A percentile compares a stretch with the other conserved stretches of the same genome.
These are phyloP conservation scores for Geotrichum fermentans DNA, from an alignment of 1,139 yeast genomes.

Conservation along the genomic window DNA sequence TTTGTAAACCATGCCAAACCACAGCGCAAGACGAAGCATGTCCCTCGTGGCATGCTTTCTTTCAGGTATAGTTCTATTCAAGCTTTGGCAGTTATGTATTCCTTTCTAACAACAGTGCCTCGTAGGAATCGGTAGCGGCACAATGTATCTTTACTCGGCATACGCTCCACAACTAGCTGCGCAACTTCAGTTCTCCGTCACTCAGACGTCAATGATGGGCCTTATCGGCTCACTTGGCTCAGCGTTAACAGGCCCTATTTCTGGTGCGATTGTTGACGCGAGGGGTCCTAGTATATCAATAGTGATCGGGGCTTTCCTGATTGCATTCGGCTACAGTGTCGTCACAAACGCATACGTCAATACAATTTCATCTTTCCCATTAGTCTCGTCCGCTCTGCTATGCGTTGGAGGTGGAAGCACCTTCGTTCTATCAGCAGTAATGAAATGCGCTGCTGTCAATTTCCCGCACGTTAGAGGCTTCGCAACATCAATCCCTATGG, in stretches of 20 bases:
- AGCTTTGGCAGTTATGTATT: neutral
- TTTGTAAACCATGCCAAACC: neutral
- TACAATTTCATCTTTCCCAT: conserved; percentile 25
- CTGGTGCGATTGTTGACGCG: conserved; percentile 56
- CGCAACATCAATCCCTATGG: conserved; percentile 42
- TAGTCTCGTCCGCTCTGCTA: conserved; percentile 32
- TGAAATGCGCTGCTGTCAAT: conserved; percentile 43
- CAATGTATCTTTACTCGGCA: conserved; percentile 58
- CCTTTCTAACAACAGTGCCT: neutral
- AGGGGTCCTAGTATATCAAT: conserved; percentile 46
- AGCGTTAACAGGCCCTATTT: conserved; percentile 56
- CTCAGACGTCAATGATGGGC: conserved; percentile 54
- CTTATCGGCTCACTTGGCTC: conserved; percentile 57
- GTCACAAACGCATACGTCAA: conserved; percentile 29
- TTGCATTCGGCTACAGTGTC: conserved; percentile 34
- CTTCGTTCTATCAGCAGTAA: conserved; percentile 39
- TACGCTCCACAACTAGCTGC: conserved; percentile 62
- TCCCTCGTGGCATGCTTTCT: conserved; percentile 33
- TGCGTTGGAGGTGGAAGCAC: conserved; percentile 40
- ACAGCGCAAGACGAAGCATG: conserved; percentile 17
- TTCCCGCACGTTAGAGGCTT: conserved; percentile 39
- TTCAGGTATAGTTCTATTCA: conserved; percentile 26
- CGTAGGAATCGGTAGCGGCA: conserved; percentile 42
- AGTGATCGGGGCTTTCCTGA: conserved; percentile 30
- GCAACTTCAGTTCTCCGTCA: conserved; percentile 48